A percentile compares a stretch with the other conserved stretches of the same genome.
These are phyloP conservation scores for Coemansia sp. DNA, from an alignment of 192 early-diverging fungal genomes.

Conservation along the genomic window DNA sequence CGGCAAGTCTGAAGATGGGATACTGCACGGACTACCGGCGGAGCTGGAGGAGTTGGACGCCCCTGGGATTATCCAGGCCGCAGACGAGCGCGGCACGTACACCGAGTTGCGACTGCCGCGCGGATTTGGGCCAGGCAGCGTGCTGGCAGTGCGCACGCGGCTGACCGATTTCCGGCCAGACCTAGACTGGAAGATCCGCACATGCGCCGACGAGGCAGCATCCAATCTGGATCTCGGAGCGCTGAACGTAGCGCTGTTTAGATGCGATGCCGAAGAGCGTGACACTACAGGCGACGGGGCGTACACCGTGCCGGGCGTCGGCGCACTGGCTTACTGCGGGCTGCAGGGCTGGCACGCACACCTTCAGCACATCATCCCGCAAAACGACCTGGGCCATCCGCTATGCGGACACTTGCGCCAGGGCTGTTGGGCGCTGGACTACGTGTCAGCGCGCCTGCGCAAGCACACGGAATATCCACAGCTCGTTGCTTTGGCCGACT, in stretches of 20 bases:
- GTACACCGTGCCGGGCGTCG: slow-evolving; percentile 89
- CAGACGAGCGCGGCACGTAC: slow-evolving; percentile 56
- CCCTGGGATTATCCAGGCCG: slow-evolving; percentile 45
- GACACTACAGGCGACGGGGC: slow-evolving; percentile 74
- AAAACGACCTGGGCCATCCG: slow-evolving; percentile 91
- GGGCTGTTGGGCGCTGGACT: slow-evolving; percentile 92
- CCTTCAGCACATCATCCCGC: slow-evolving; percentile 69
- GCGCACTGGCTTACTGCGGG: slow-evolving; percentile 80
- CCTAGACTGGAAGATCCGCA: slow-evolving; percentile 57
- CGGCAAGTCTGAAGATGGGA: slow-evolving; percentile 14
- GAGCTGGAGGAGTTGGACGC: slow-evolving; percentile 51
- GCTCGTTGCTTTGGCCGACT: slow-evolving; percentile 55
- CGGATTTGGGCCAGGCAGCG: slow-evolving; percentile 80
- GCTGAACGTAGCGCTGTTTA: slow-evolving; percentile 83
- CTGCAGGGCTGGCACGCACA: slow-evolving; percentile 88
- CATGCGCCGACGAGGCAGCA: slow-evolving; percentile 64
- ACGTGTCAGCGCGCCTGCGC: slow-evolving; percentile 66
- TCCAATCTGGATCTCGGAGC: slow-evolving; percentile 59
- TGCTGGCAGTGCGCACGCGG: slow-evolving; percentile 64
- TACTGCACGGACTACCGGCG: slow-evolving; percentile 59
- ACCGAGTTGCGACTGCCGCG: slow-evolving; percentile 60
- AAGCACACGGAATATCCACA: slow-evolving; percentile 25
- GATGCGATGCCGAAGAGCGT: slow-evolving; percentile 82
- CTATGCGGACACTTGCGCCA: slow-evolving; percentile 84
- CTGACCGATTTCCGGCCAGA: slow-evolving; percentile 55